Evolutionary conservation across 257 asterid species (phyloP), one percentile per base, ranked within the genome.

Genomic region (Solanum dulcamara): DNA sequence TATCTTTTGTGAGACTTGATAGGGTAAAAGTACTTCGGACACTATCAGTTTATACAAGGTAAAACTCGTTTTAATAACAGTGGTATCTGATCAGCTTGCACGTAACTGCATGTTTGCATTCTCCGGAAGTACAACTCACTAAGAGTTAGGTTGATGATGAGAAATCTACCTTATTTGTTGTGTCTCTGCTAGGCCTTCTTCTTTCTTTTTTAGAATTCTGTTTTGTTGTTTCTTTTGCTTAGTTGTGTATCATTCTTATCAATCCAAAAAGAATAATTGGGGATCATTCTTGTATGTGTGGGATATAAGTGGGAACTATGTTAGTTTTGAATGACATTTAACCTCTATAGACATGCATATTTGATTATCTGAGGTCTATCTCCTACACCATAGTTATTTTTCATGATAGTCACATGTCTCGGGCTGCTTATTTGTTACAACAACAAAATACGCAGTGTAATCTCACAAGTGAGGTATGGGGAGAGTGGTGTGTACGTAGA

Each of bases 381-480:
- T 62, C 70, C 70, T 26, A 62, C 37, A 26, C 70, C 40, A 4
- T 3, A 66, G 35, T 62, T 12, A 62, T 62, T 62, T 62, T 62
- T 26, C 70, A 62, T 62, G 70, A 62, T 62, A 20, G 28, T 60
- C 68, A 60, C 68, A 4, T 60, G 33, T 8, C 71, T 26, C 38
- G 28, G 38, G 37, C 38, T 28, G 71, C 71, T 62, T 26, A 15
- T 62, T 62, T 62, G 35, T 55, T 55, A 20, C 13, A 1, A 22
- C 13, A 55, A 53, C 1, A 55, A 22, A 26, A 22, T 22, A 22
- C 6, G 0, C 64, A 0, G 4, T 57, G 28, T 9, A 57, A 57
- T 57, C 30, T 57, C 14, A 9, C 0, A 57, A 22, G 30, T 57
- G n/a, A 2, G 2, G 6, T 57, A 1, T 9, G 14, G 0, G 14